These are phyloP conservation scores for Pichia eremophila DNA, from an alignment of 805 yeast genomes.

Conservation along the genomic window DNA sequence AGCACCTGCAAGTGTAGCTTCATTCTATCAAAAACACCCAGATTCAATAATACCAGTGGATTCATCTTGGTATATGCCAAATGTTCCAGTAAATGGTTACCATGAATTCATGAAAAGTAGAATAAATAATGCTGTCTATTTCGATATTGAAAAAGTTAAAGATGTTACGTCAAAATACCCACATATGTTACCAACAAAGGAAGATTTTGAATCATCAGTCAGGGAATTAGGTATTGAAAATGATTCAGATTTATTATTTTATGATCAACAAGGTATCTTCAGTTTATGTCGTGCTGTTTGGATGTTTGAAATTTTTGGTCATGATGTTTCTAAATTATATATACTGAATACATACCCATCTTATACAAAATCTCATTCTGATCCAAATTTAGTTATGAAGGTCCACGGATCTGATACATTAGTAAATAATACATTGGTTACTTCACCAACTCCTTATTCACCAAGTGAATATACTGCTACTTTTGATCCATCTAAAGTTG, in stretches of 20 bases:
- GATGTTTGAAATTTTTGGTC: conserved; percentile 79
- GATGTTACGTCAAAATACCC: conserved; percentile 61
- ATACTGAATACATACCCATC: conserved; percentile 59
- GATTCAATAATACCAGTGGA: conserved; percentile 50
- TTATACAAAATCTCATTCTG: conserved; percentile 17
- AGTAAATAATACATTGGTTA: conserved; percentile 12
- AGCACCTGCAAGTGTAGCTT: conserved; percentile 17
- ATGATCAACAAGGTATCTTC: conserved; percentile 79
- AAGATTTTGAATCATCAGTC: conserved; percentile 45
- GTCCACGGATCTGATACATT: conserved; percentile 17
- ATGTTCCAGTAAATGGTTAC: conserved; percentile 47
- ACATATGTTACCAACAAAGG: conserved; percentile 75
- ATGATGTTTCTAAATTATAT: conserved; percentile 40
- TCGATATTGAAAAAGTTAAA: conserved; percentile 67
- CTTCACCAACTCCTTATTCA: conserved; percentile 17
- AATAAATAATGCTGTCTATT: conserved; percentile 52
- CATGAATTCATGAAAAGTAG: conserved; percentile 53
- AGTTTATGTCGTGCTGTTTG: conserved; percentile 89
- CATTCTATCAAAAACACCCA: conserved; percentile 9
- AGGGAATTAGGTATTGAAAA: conserved; percentile 45
- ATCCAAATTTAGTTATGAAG: conserved; percentile 18
- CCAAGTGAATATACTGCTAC: conserved; percentile 27
- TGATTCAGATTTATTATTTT: conserved; percentile 61
- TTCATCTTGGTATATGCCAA: conserved; percentile 91
- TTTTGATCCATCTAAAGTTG: conserved; percentile 40